phyloP scores from a whole-genome alignment of 805 yeast genomes.

The Candida maltosa region DNA sequence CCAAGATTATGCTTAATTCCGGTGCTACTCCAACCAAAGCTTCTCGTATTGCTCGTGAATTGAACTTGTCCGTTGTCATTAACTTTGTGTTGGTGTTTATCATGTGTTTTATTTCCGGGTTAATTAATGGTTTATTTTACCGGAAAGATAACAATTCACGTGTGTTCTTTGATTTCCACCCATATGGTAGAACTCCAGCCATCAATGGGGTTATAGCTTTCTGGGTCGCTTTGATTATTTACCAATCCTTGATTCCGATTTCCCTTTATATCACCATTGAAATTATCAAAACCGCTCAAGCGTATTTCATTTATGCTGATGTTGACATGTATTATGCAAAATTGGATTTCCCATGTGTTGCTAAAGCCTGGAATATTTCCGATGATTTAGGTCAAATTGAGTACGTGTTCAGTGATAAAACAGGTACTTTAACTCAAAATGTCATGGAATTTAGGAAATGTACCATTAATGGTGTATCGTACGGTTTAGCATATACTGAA shows the following conservation, averaged over 20 bases:
- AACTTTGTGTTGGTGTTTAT: constrained; percentile 62
- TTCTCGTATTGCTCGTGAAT: constrained; percentile 60
- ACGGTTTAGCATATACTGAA: constrained; percentile 76
- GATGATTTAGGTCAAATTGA: constrained; percentile 85
- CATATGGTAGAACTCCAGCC: constrained; percentile 58
- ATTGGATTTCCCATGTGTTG: constrained; percentile 73
- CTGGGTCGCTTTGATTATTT: constrained; percentile 68
- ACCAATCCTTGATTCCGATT: constrained; percentile 77
- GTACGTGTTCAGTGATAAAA: constrained; percentile 77
- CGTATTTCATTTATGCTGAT: constrained; percentile 71
- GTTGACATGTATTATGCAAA: constrained; percentile 63
- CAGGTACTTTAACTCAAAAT: constrained; percentile 81
- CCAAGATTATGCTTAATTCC: constrained; percentile 75
- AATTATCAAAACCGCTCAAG: constrained; percentile 74
- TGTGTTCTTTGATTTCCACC: constrained; percentile 56
- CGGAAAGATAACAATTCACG: constrained; percentile 42
- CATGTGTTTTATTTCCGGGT: constrained; percentile 66
- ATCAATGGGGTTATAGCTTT: constrained; percentile 65
- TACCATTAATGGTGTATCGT: constrained; percentile 61
- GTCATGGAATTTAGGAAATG: constrained; percentile 81
- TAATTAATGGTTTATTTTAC: constrained; percentile 67
- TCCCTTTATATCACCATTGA: constrained; percentile 77
- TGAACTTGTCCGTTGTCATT: constrained; percentile 62
- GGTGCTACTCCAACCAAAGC: constrained; percentile 76
- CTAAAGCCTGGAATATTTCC: constrained; percentile 79